phyloP scores from a whole-genome alignment of 768 basidiomycete genomes.

The Nidularia sp. region DNA sequence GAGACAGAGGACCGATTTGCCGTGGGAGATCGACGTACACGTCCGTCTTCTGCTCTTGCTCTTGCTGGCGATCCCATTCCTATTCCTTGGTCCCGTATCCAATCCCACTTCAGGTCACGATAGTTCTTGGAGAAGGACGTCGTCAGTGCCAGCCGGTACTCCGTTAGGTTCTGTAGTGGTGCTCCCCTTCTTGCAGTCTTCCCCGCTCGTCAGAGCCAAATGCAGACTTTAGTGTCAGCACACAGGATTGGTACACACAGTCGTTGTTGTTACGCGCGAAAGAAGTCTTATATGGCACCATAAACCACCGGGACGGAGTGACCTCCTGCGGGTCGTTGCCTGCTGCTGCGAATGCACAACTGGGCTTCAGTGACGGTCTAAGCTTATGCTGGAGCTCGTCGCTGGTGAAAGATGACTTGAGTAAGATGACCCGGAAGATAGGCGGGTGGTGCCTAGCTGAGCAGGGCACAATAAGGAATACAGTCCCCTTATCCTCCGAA shows the following conservation, averaged over 20 bases:
- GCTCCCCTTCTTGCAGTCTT: too few species aligned
- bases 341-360: too few species aligned
- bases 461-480: not conserved
- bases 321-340: too few species aligned
- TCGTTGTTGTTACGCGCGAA: not conserved
- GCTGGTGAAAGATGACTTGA: not conserved
- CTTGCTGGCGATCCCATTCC: too few species aligned
- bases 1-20: too few species aligned
- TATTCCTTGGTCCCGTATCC: too few species aligned
- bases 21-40: too few species aligned
- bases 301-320: not conserved
- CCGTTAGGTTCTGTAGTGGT: not conserved
- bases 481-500: not conserved
- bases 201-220: not conserved
- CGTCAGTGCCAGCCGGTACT: too few species aligned
- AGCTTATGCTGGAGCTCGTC: not conserved
- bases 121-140: too few species aligned
- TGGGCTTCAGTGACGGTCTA: too few species aligned
- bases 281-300: not conserved
- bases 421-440: not conserved
- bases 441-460: conserved; percentile 1
- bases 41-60: too few species aligned
- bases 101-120: too few species aligned
- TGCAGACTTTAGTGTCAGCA: not conserved
- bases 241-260: not conserved